Evolutionary conservation across 2,329 filamentous ascomycete genomes (phyloP), one percentile per base, ranked within the genome.

Genomic region (Diaporthe sp.): DNA sequence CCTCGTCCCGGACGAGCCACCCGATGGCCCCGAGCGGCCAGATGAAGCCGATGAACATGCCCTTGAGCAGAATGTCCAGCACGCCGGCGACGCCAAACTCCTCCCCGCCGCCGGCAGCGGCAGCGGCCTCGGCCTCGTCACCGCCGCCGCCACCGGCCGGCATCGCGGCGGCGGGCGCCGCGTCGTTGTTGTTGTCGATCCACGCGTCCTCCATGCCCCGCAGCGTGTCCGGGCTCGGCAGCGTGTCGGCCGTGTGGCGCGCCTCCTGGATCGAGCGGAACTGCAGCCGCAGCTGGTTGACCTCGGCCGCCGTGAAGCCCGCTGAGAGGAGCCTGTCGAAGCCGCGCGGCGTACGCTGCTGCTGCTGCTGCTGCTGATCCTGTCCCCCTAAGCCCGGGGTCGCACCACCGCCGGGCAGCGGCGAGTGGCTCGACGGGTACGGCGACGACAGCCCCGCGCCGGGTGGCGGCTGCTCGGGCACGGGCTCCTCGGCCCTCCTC

Each of bases 21-120:
- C 93, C 92, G 74, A 96, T 87, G 80, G 94, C 95, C 0, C 95
- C 96, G 13, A 98, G 84, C 5, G 97, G 97, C 91, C 96, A 98
- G 83, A 99, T 94, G 87, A 98, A 99, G 0, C 97, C 97, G 80
- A 97, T 94, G 76, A 97, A 87, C 83, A 97, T 95, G 6, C 96
- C 97, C 85, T 93, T 94, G 75, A 98, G 88, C 86, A 98, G 91
- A 81, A 97, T 93, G 81, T 98, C 96, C 60, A 98, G 86, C 15
- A 94, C 89, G 0, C 90, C 92, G 22, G 83, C 80, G 68, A 86
- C 85, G 39, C 85, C 85, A 2, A 84, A 81, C 22, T 87, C 84
- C 73, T 90, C 87, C 37, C 87, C 88, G 51, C 89, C 88, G 4
- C 88, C 87, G 37, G 87, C 87, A 47, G 89, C 86, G 78, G 88